A percentile compares a stretch with the other conserved stretches of the same genome.
phyloP scores from a whole-genome alignment of 345 rosid species.

The Microthlaspi erraticum region DNA sequence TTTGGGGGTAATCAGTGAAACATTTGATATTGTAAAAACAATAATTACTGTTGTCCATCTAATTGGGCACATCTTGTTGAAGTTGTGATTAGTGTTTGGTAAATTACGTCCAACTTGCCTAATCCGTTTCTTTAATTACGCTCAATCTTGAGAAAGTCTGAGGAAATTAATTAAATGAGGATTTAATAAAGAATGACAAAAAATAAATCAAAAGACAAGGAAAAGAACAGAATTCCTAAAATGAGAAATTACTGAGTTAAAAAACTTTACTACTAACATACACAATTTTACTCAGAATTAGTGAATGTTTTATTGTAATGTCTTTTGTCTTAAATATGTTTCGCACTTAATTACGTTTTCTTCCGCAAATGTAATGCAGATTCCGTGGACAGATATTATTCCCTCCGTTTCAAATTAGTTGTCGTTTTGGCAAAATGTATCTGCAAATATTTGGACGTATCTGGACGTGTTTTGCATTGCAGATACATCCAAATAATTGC shows the following conservation, averaged over 20 bases:
- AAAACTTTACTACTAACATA: too few relatives aligned
- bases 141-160: slow-evolving; percentile 5
- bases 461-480: too few relatives aligned
- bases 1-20: slow-evolving; percentile 32
- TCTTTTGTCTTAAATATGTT: background rate
- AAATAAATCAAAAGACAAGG: background rate
- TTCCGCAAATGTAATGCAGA: background rate
- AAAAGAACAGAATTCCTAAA: too few relatives aligned
- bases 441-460: too few relatives aligned
- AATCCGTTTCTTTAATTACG: background rate
- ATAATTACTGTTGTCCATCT: slow-evolving; percentile 20
- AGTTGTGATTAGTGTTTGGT: slow-evolving; percentile 37
- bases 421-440: too few relatives aligned
- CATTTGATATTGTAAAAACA: slow-evolving; percentile 33
- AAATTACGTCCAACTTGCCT: slow-evolving; percentile 31
- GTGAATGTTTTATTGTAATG: background rate
- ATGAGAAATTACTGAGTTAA: too few relatives aligned
- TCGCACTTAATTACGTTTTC: background rate
- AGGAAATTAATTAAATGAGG: background rate
- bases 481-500: too few relatives aligned
- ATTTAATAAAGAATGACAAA: background rate
- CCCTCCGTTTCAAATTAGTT: too few relatives aligned
- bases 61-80: slow-evolving; percentile 35
- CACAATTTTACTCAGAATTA: background rate
- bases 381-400: background rate